Conservation (phyloP, 768 basidiomycete genomes). For the Mycena maculata region DNA sequence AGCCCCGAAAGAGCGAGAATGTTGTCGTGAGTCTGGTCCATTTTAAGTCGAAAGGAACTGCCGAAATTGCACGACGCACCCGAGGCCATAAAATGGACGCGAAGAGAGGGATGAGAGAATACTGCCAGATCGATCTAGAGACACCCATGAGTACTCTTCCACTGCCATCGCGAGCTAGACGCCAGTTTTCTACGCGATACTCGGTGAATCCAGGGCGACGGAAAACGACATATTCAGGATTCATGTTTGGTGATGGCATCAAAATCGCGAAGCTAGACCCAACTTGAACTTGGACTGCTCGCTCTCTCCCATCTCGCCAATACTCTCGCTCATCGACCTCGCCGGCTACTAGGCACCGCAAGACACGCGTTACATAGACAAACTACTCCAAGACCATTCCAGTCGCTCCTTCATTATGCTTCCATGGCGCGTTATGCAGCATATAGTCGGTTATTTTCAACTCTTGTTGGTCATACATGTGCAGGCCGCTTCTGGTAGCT, state of each 20-base stretch:
- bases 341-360: constrained; percentile 1
- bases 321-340: constrained; percentile 14
- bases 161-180: constrained; percentile 55
- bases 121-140: constrained; percentile 49
- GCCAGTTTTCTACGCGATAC: constrained; percentile 70
- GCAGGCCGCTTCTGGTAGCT: not conserved
- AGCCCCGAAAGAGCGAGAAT: constrained; percentile 22
- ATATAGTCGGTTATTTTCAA: not conserved
- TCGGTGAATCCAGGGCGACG: constrained; percentile 63
- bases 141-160: constrained; percentile 46
- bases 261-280: no score
- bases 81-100: constrained; percentile 49
- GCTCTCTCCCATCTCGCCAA: not conserved
- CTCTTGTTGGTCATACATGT: constrained; percentile 1
- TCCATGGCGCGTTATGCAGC: not conserved
- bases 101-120: constrained; percentile 47
- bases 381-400: no score
- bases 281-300: no score
- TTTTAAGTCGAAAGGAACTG: constrained; percentile 29
- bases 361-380: no score
- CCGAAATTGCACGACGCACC: constrained; percentile 34
- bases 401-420: constrained; percentile 5
- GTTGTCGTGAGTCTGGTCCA: constrained; percentile 34
- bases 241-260: constrained; percentile 8
- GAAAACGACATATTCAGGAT: constrained; percentile 65